Evolutionary conservation across 306 rosid genomes (phyloP).

Genomic region (Prunus davidiana): DNA sequence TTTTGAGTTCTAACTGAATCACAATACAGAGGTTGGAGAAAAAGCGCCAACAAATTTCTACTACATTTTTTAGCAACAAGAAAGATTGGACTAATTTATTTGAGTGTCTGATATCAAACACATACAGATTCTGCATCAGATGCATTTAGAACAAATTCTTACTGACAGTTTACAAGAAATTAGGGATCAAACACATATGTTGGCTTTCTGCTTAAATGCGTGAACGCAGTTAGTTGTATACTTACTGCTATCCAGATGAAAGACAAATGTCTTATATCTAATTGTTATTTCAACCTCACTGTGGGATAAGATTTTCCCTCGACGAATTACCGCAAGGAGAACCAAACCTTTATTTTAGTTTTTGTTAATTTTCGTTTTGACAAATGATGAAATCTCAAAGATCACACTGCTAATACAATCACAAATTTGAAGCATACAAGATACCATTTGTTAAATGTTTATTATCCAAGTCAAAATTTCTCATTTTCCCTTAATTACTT

Average conservation of each 20-base stretch:
- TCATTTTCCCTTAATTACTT: neutral
- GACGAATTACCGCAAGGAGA: neutral
- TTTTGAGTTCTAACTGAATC: conserved; percentile 20
- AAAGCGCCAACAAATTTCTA: neutral
- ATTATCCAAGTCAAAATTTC: neutral
- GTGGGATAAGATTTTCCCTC: neutral
- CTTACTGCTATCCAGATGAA: neutral
- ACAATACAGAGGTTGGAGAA: neutral
- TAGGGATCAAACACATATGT: neutral
- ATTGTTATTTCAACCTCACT: neutral
- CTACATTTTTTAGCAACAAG: neutral
- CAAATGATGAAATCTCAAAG: neutral
- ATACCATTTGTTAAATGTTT: neutral
- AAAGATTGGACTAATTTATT: neutral
- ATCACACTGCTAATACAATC: neutral
- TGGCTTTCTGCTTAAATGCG: neutral
- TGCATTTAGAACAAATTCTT: neutral
- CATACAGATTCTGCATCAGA: neutral
- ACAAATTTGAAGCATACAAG: neutral
- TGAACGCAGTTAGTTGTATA: neutral
- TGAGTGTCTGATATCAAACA: neutral
- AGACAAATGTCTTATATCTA: neutral
- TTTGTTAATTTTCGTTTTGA: neutral
- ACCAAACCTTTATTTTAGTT: neutral
- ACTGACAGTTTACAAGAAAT: neutral